Conservation (phyloP, 768 basidiomycete genomes). For the Coprinopsis marcescibilis region DNA sequence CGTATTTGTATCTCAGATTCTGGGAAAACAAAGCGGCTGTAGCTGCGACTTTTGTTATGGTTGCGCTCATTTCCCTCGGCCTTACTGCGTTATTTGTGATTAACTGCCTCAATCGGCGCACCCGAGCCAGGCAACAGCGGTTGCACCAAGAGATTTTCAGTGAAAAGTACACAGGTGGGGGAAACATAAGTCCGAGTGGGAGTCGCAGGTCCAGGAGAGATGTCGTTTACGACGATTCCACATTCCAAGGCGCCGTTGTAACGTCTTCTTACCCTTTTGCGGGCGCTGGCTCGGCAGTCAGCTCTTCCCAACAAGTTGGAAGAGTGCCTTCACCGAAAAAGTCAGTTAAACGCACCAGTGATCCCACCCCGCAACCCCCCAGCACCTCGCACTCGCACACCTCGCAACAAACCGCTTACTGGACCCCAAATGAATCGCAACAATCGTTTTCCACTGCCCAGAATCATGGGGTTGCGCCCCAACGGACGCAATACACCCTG, state of each 20-base stretch:
- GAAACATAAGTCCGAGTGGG: conserved; percentile 13
- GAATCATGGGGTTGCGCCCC: conserved; percentile 7
- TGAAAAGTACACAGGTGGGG: conserved; percentile 14
- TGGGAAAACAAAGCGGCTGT: conserved; percentile 33
- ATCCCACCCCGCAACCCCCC: not conserved
- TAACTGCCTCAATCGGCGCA: conserved; percentile 20
- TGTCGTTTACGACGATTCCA: conserved; percentile 6
- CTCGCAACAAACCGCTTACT: conserved; percentile 3
- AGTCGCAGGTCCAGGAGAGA: conserved; percentile 21
- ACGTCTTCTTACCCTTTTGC: conserved; percentile 6
- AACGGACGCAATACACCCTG: conserved; percentile 14
- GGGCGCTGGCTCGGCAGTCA: not conserved
- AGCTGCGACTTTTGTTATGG: conserved; percentile 28
- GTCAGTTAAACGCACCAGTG: not conserved
- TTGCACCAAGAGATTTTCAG: conserved; percentile 24
- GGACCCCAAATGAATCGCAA: conserved; percentile 8
- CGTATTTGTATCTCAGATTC: conserved; percentile 29
- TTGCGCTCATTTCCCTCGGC: conserved; percentile 23
- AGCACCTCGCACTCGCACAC: not conserved
- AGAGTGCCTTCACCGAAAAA: not conserved
- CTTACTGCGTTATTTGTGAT: conserved; percentile 20
- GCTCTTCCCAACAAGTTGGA: not conserved
- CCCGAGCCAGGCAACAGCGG: conserved; percentile 14
- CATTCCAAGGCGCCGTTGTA: conserved; percentile 4
- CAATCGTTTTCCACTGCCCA: conserved; percentile 7